Base-by-base conservation (phyloP, 305 asterid genomes). In the Coffea humblotiana region DNA sequence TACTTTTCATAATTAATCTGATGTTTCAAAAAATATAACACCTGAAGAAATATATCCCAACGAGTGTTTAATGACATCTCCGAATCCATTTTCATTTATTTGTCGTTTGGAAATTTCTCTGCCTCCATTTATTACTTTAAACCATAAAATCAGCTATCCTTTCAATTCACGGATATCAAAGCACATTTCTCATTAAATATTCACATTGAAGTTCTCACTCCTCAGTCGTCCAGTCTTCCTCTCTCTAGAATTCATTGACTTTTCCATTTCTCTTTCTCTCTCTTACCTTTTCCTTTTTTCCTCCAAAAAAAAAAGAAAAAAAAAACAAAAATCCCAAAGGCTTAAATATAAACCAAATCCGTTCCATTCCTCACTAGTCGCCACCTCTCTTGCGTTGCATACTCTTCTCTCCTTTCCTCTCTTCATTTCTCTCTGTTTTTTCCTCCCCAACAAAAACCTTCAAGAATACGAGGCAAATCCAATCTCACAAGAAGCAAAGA, bases 191-290 rank as follows among this genome's bases (percentile, higher is more conserved):
- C 78, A 64, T 64, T 64, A 65, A 73, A 79, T 72, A 73, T 35
- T 68, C 40, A 43, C 70, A 78, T 79, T 71, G 80, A 67, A 48
- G 13, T 51, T 27, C 75, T 63, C 82, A 63, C 81, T 76, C 18
- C 76, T 64, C 9, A 56, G 79, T 37, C 37, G 23, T 74, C 32
- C 32, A 32, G 32, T 32, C 72, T 45, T 60, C 80, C 77, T 86
- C 87, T 80, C 89, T 90, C 90, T 83, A 87, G 83, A 86, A 82
- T 84, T 86, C 85, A 83, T 90, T 87, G 91, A 87, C 92, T 88
- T 87, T 77, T 40, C 84, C 35, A n/a, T 25, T 0, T 63, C 43
- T 11, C 58, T 52, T 21, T 60, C 60, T 73, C 76, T 32, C 70
- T 56, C 40, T 40, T 32, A 71, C 73, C 25, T 29, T 61, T 76